A percentile compares a stretch with the other conserved stretches of the same genome.
These are phyloP conservation scores for Tolypocladium pustulatum DNA, from an alignment of 2,329 filamentous ascomycete genomes.

Conservation along the genomic window DNA sequence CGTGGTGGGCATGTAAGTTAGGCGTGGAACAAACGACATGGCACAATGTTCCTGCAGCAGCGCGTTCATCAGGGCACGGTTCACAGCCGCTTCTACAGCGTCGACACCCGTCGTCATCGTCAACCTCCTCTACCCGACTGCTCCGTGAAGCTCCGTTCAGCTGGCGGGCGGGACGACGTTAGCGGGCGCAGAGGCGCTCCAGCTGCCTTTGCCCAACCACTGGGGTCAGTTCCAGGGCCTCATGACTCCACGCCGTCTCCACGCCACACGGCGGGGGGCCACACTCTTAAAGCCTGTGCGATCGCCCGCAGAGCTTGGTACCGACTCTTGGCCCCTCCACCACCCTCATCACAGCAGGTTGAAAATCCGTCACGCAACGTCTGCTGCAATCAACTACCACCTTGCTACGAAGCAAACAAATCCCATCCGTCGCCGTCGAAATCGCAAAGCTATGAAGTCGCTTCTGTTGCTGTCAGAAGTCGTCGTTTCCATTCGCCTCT, in stretches of 20 bases:
- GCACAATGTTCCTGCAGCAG: not conserved
- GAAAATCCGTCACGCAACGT: not conserved
- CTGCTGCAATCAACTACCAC: not conserved
- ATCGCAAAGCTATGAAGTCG: constrained; percentile 2
- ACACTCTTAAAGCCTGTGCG: not conserved
- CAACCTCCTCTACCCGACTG: not conserved
- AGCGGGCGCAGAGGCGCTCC: not conserved
- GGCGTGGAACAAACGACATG: not conserved
- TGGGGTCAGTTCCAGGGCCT: not conserved
- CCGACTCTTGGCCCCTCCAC: not conserved
- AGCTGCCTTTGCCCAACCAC: not conserved
- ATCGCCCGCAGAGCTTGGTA: not conserved
- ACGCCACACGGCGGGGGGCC: not conserved
- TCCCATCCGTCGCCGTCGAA: not conserved
- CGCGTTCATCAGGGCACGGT: not conserved
- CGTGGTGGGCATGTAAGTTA: not conserved
- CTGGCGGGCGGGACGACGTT: not conserved
- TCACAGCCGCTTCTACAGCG: not conserved
- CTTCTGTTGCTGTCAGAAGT: constrained; percentile 1
- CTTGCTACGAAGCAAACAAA: not conserved
- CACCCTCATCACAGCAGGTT: not conserved
- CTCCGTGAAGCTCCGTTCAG: not conserved
- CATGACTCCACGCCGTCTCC: not conserved
- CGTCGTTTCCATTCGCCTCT: not conserved
- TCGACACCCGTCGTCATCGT: not conserved